Conservation (phyloP, 2,329 filamentous ascomycete species). For the Verticillium nonalfalfae region DNA sequence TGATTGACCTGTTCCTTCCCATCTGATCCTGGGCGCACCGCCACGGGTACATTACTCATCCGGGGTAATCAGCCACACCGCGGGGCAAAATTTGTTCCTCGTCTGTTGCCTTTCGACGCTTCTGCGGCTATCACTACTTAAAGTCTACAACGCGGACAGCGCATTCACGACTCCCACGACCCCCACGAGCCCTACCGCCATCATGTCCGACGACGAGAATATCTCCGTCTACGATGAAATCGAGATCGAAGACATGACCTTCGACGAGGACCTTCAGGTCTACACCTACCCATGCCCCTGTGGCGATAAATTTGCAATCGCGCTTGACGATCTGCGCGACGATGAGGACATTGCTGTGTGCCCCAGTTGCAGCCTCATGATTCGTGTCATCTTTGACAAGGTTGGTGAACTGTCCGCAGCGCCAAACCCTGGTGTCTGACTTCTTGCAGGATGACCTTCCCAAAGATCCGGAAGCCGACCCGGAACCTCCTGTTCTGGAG, state of each 20-base stretch:
- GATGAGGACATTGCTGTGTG: slow-evolving; percentile 94
- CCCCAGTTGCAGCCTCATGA: slow-evolving; percentile 95
- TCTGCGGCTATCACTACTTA: too few species aligned
- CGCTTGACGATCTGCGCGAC: slow-evolving; percentile 76
- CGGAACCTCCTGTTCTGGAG: slow-evolving; percentile 21
- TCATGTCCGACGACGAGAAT: slow-evolving; percentile 57
- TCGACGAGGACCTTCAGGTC: slow-evolving; percentile 71
- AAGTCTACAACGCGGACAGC: neutral
- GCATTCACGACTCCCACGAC: neutral
- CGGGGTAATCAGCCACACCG: slow-evolving; percentile 9
- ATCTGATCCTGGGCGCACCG: neutral
- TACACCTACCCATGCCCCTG: slow-evolving; percentile 97
- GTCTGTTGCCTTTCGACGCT: neutral
- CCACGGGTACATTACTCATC: neutral
- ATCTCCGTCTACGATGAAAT: slow-evolving; percentile 91
- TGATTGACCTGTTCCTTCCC: neutral
- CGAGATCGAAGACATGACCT: slow-evolving; percentile 98
- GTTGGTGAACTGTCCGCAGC: slow-evolving; percentile 39
- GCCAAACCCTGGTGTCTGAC: neutral
- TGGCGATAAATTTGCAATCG: slow-evolving; percentile 92
- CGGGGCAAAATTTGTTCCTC: slow-evolving; percentile 7
- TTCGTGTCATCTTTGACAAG: slow-evolving; percentile 84
- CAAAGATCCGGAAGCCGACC: slow-evolving; percentile 23
- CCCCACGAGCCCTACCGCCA: slow-evolving; percentile 9
- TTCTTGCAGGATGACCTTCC: slow-evolving; percentile 35